Percentiles rank a stretch among this genome's conserved stretches.
phyloP scores from a whole-genome alignment of 176 grass and related monocot genomes.

The Thalia dealbata region DNA sequence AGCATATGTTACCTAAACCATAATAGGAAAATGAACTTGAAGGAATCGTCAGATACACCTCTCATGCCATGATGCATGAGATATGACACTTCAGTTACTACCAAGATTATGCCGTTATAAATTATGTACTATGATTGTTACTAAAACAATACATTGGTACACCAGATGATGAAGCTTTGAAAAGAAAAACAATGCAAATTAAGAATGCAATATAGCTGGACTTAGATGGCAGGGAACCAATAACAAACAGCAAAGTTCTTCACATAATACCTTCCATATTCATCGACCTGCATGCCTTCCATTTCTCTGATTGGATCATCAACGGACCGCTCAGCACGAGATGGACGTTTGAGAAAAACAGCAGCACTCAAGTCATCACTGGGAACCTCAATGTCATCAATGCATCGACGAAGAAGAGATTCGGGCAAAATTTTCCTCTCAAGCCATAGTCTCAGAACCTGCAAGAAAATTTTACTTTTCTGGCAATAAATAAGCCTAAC shows the following conservation, averaged over 20 bases:
- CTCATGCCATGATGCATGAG: too few relatives aligned
- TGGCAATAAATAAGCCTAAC: background rate
- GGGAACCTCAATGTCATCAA: constrained; percentile 72
- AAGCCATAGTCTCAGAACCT: constrained; percentile 96
- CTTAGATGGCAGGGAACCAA: background rate
- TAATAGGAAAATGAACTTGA: too few relatives aligned
- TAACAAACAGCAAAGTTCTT: background rate
- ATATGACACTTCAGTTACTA: too few relatives aligned
- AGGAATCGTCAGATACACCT: too few relatives aligned
- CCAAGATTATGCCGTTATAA: too few relatives aligned
- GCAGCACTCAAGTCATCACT: constrained; percentile 47
- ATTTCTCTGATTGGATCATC: constrained; percentile 98
- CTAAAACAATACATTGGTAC: too few relatives aligned
- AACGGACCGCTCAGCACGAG: constrained; percentile 81
- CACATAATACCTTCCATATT: constrained; percentile 84
- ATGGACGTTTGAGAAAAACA: constrained; percentile 42
- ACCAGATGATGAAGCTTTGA: background rate
- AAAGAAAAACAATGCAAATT: background rate
- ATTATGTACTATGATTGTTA: too few relatives aligned
- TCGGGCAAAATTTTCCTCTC: constrained; percentile 98
- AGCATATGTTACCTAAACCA: too few relatives aligned
- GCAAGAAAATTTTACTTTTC: constrained; percentile 13
- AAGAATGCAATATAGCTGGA: background rate
- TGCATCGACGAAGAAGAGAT: constrained; percentile 46
- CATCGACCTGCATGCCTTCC: constrained; percentile 94